Conservation (phyloP, 2,329 filamentous ascomycete species). For the Pseudogymnoascus sp. region DNA sequence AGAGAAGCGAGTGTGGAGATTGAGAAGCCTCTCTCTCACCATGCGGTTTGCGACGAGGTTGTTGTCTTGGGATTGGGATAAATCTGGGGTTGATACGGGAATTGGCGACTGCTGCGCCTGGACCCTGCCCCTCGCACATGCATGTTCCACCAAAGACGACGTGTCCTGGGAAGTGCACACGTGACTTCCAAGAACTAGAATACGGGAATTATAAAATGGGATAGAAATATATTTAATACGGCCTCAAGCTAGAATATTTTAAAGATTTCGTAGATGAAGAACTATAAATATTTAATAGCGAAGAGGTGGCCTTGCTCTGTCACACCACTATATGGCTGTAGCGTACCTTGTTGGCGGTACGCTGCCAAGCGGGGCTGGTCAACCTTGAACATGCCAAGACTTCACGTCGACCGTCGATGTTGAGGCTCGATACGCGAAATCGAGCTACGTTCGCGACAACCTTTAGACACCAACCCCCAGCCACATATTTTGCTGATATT, state of each 20-base stretch:
- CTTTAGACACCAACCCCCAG: background rate
- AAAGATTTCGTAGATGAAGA: background rate
- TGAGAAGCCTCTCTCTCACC: background rate
- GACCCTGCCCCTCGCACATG: slow-evolving; percentile 6
- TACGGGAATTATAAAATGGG: background rate
- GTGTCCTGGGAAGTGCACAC: background rate
- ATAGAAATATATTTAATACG: background rate
- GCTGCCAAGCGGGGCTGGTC: background rate
- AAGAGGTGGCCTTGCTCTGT: background rate
- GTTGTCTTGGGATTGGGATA: slow-evolving; percentile 5
- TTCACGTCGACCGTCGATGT: background rate
- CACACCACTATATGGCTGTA: slow-evolving; percentile 5
- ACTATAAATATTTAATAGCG: background rate
- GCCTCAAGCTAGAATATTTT: background rate
- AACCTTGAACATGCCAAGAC: slow-evolving; percentile 6
- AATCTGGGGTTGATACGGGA: slow-evolving; percentile 4
- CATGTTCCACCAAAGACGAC: background rate
- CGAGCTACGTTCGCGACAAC: slow-evolving; percentile 7
- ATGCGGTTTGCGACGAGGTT: background rate
- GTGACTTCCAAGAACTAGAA: background rate
- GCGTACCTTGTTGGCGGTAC: background rate
- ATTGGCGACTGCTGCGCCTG: slow-evolving; percentile 1
- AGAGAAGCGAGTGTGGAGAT: background rate
- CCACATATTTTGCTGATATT: slow-evolving; percentile 6
- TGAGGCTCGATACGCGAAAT: slow-evolving; percentile 7